phyloP scores from a whole-genome alignment of 306 rosid genomes.

The Psophocarpus tetragonolobus region DNA sequence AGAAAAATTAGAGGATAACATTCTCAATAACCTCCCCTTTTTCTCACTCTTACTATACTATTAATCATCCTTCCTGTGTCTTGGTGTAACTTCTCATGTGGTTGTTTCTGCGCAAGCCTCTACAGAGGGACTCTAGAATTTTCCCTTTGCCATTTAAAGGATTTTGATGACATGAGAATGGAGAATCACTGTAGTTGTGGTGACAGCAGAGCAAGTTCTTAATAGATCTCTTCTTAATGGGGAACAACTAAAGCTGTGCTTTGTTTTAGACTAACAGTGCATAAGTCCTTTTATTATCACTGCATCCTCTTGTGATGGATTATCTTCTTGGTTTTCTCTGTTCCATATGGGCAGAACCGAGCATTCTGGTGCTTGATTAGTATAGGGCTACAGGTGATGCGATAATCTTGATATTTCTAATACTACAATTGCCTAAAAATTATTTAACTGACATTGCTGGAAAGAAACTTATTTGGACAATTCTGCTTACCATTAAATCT shows the following conservation, averaged over 20 bases:
- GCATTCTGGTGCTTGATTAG: not conserved
- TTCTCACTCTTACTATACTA: not conserved
- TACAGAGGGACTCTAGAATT: not conserved
- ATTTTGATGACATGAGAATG: not conserved
- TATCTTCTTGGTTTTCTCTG: not conserved
- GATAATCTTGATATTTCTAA: not conserved
- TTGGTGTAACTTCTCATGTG: not conserved
- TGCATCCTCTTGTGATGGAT: not conserved
- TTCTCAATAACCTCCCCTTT: not conserved
- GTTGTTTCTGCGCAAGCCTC: not conserved
- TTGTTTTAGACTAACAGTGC: slow-evolving; percentile 14
- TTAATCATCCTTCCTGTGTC: not conserved
- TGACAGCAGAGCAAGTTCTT: not conserved
- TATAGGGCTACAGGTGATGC: not conserved
- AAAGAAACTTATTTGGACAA: slow-evolving; percentile 23
- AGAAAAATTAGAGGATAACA: not conserved
- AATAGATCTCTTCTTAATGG: not conserved
- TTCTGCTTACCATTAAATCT: slow-evolving; percentile 3
- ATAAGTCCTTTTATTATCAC: not conserved
- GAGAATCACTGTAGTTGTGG: not conserved
- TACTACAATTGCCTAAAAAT: not conserved
- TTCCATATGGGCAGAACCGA: slow-evolving; percentile 5
- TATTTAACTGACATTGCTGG: not conserved
- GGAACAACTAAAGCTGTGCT: not conserved
- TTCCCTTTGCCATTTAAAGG: not conserved